phyloP scores from a whole-genome alignment of 164 flowering plant species.

The Stephania yunnanensis region DNA sequence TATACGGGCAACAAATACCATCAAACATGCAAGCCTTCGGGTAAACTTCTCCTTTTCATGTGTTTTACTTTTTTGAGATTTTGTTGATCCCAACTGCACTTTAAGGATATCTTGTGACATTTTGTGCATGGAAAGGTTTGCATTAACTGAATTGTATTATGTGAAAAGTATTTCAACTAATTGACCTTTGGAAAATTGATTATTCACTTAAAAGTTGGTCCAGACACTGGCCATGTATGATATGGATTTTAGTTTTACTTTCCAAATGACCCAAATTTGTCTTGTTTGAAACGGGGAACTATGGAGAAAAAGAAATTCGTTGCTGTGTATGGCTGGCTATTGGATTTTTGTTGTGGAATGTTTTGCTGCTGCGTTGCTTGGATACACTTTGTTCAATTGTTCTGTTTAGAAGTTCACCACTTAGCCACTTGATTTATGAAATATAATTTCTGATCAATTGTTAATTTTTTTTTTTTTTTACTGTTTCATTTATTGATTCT shows the following conservation, averaged over 20 bases:
- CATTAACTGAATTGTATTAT: background rate
- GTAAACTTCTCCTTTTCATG: constrained; percentile 10
- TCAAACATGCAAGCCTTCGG: constrained; percentile 16
- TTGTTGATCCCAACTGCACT: background rate
- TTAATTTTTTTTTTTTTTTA: background rate
- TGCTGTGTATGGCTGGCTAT: background rate
- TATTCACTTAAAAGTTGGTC: background rate
- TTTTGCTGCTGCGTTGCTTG: constrained; percentile 35
- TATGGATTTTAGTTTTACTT: background rate
- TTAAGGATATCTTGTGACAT: background rate
- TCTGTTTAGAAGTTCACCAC: no score
- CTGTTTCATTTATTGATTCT: no score
- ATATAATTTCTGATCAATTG: no score
- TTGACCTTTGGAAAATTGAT: background rate
- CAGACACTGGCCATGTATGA: background rate
- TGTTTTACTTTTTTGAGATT: background rate
- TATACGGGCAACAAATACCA: constrained; percentile 24
- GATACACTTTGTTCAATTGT: background rate
- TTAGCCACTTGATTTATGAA: no score
- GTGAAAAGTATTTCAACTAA: background rate
- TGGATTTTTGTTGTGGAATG: no score
- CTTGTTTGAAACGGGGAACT: background rate
- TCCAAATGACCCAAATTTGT: background rate
- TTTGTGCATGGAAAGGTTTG: constrained; percentile 20
- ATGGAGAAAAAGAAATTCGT: background rate